Percentiles rank a stretch among this genome's conserved stretches.
These are phyloP conservation scores for Lentinus brumalis DNA, from an alignment of 768 basidiomycete genomes.

Conservation along the genomic window DNA sequence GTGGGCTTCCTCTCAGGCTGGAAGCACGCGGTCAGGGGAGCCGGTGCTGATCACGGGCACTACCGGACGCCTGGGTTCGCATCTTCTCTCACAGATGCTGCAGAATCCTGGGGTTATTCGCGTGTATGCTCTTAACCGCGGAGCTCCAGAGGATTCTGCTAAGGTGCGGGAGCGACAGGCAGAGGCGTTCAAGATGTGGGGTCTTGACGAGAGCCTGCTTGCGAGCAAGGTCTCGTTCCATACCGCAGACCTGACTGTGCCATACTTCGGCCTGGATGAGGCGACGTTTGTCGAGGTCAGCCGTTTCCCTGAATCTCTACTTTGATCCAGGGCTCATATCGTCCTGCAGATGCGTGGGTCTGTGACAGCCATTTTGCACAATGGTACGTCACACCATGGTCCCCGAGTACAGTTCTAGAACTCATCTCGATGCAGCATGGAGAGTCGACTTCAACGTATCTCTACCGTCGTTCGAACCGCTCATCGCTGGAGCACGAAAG, in stretches of 20 bases:
- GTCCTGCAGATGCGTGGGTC: conserved; percentile 10
- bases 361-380: conserved; percentile 27
- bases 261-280: conserved; percentile 20
- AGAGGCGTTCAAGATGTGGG: conserved; percentile 19
- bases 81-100: conserved; percentile 29
- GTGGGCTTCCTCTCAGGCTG: conserved; percentile 1
- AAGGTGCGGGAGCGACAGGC: conserved; percentile 13
- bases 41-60: conserved; percentile 37
- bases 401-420: no score
- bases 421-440: conserved; percentile 32
- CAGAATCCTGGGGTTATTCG: conserved; percentile 14
- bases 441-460: conserved; percentile 44
- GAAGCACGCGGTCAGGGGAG: not conserved
- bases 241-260: conserved; percentile 20
- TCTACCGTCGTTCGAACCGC: conserved; percentile 39
- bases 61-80: conserved; percentile 33
- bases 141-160: not conserved
- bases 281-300: conserved; percentile 21
- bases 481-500: conserved; percentile 30
- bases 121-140: conserved; percentile 29
- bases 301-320: no score
- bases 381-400: conserved; percentile 12
- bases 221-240: conserved; percentile 20
- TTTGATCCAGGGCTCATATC: no score
- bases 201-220: conserved; percentile 9